Conservation (phyloP, 192 early-diverging fungal species). For the Gigaspora rosea region DNA sequence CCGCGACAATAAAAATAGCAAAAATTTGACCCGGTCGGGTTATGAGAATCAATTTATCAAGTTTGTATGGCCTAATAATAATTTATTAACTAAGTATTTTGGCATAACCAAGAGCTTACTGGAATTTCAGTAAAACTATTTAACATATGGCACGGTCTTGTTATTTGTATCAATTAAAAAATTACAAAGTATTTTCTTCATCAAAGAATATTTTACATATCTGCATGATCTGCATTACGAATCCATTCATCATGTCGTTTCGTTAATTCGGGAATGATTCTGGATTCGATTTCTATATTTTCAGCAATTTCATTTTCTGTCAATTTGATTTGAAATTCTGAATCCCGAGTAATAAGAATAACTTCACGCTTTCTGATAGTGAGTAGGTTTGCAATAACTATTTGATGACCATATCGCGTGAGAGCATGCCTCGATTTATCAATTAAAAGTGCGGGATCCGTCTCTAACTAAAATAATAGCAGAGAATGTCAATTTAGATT, state of each 20-base stretch:
- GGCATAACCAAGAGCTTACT: too few relatives aligned
- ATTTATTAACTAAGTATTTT: too few relatives aligned
- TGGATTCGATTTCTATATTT: conserved; percentile 82
- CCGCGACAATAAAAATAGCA: too few relatives aligned
- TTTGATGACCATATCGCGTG: conserved; percentile 89
- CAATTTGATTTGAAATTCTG: conserved; percentile 52
- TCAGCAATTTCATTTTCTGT: conserved; percentile 52
- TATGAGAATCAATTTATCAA: too few relatives aligned
- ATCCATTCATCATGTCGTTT: conserved; percentile 71
- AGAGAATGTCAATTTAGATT: not conserved
- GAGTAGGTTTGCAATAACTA: conserved; percentile 96
- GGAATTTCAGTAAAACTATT: too few relatives aligned
- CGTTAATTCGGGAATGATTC: conserved; percentile 73
- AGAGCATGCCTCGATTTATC: conserved; percentile 80
- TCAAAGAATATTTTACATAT: too few relatives aligned
- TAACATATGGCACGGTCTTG: too few relatives aligned
- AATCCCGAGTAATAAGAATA: conserved; percentile 57
- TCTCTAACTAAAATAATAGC: conserved; percentile 69
- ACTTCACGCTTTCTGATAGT: conserved; percentile 86
- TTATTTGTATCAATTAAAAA: too few relatives aligned
- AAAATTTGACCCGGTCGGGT: too few relatives aligned
- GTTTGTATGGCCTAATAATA: too few relatives aligned
- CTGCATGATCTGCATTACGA: not conserved
- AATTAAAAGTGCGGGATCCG: conserved; percentile 79
- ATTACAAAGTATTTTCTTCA: too few relatives aligned